These are phyloP conservation scores for Coprinellus aureogranulatus DNA, from an alignment of 768 basidiomycete species.

Conservation along the genomic window DNA sequence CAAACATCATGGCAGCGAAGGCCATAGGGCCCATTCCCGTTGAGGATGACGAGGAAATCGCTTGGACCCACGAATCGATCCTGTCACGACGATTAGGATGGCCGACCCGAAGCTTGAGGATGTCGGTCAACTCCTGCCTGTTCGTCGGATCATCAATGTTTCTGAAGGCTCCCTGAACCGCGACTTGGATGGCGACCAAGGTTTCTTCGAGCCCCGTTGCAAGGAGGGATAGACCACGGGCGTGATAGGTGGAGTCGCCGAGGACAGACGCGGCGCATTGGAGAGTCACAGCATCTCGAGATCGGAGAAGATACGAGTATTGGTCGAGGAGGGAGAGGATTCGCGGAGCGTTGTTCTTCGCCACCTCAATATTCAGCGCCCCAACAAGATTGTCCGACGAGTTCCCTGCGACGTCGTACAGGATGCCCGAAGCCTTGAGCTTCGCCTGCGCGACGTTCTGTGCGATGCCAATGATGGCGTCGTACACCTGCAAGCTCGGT, in stretches of 20 bases:
- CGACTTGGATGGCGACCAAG: constrained; percentile 38
- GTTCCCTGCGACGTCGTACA: constrained; percentile 42
- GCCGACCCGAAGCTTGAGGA: constrained; percentile 41
- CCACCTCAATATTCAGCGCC: constrained; percentile 52
- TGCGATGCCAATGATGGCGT: constrained; percentile 30
- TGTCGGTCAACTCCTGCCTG: constrained; percentile 40
- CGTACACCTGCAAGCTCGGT: constrained; percentile 49
- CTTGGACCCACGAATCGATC: constrained; percentile 52
- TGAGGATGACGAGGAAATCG: constrained; percentile 38
- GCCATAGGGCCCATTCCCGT: constrained; percentile 46
- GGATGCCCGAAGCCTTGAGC: constrained; percentile 29
- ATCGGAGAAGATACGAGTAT: constrained; percentile 57
- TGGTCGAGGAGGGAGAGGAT: constrained; percentile 43
- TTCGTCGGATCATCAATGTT: constrained; percentile 42
- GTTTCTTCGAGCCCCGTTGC: constrained; percentile 54
- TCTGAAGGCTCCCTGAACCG: constrained; percentile 46
- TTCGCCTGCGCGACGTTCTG: constrained; percentile 34
- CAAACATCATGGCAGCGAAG: constrained; percentile 65
- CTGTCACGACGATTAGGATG: constrained; percentile 43
- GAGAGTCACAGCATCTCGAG: constrained; percentile 48
- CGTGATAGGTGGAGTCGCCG: constrained; percentile 24
- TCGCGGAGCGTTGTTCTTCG: constrained; percentile 29
- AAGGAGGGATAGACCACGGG: constrained; percentile 40
- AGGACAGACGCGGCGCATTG: constrained; percentile 46
- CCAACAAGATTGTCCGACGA: constrained; percentile 53